Conservation (phyloP, 2,329 filamentous ascomycete genomes). For the Aureobasidium sp. region DNA sequence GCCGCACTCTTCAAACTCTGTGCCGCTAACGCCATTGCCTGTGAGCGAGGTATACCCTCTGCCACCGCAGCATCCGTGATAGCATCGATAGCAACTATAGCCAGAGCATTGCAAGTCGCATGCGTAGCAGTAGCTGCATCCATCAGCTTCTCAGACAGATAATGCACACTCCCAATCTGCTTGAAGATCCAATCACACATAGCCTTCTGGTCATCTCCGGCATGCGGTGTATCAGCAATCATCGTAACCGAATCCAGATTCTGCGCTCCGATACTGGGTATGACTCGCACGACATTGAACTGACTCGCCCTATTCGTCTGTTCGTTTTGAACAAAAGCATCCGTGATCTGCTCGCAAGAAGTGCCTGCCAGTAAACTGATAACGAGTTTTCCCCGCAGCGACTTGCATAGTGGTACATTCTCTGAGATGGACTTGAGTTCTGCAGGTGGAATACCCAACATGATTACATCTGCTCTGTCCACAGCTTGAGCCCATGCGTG, state of each 20-base stretch:
- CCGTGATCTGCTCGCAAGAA: constrained; percentile 13
- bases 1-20: constrained; percentile 17
- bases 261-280: constrained; percentile 18
- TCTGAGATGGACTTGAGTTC: constrained; percentile 13
- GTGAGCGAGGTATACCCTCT: constrained; percentile 17
- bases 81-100: constrained; percentile 19
- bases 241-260: constrained; percentile 17
- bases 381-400: constrained; percentile 15
- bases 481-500: constrained; percentile 7
- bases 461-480: constrained; percentile 14
- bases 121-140: constrained; percentile 19
- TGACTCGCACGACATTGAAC: constrained; percentile 15
- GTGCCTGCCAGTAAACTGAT: constrained; percentile 18
- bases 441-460: constrained; percentile 17
- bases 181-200: constrained; percentile 11
- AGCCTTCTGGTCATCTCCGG: neutral
- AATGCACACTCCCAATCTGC: constrained; percentile 15
- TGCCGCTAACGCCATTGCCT: constrained; percentile 16
- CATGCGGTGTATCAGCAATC: constrained; percentile 15
- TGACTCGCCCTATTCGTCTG: neutral
- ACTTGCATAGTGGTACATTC: constrained; percentile 9
- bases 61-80: constrained; percentile 20
- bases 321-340: neutral
- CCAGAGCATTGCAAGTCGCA: constrained; percentile 20
- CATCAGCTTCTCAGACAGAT: constrained; percentile 19